These are phyloP conservation scores for Domatiomyces catenatus DNA, from an alignment of 2,329 filamentous ascomycete genomes.

Conservation along the genomic window DNA sequence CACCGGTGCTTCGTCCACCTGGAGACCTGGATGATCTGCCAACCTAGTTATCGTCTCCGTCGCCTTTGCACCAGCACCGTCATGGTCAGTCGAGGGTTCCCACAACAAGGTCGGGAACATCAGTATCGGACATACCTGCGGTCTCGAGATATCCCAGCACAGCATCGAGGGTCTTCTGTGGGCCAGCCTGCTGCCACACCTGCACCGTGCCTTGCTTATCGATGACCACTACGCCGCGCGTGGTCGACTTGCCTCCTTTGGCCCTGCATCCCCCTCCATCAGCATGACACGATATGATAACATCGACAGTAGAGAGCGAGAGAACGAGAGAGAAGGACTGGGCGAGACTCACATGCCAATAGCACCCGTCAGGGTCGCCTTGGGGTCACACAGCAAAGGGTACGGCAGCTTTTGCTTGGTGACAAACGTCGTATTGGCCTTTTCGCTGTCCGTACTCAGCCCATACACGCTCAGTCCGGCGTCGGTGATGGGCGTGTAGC, in stretches of 20 bases:
- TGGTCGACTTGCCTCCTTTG: conserved; percentile 46
- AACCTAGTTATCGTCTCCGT: conserved; percentile 3
- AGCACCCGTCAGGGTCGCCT: conserved; percentile 58
- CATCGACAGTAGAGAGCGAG: background rate
- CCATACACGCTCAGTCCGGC: conserved; percentile 79
- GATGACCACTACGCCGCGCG: conserved; percentile 75
- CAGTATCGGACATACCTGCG: conserved; percentile 7
- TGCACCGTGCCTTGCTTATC: conserved; percentile 70
- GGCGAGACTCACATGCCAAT: conserved; percentile 56
- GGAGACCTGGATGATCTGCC: conserved; percentile 8
- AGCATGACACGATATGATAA: background rate
- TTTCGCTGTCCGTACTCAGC: conserved; percentile 72
- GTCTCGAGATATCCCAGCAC: conserved; percentile 47
- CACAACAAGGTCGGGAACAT: conserved; percentile 4
- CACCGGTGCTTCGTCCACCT: conserved; percentile 13
- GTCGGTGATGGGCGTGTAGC: conserved; percentile 57
- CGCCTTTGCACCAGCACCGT: conserved; percentile 7
- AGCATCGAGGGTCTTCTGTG: conserved; percentile 59
- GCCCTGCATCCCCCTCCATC: conserved; percentile 24
- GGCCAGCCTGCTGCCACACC: conserved; percentile 57
- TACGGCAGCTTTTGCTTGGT: conserved; percentile 83
- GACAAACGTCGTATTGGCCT: conserved; percentile 85
- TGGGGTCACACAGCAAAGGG: conserved; percentile 69
- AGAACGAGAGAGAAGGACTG: background rate
- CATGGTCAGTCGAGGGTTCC: conserved; percentile 6